Conservation (phyloP, 2,329 filamentous ascomycete species). For the Penicillium brasilianum region DNA sequence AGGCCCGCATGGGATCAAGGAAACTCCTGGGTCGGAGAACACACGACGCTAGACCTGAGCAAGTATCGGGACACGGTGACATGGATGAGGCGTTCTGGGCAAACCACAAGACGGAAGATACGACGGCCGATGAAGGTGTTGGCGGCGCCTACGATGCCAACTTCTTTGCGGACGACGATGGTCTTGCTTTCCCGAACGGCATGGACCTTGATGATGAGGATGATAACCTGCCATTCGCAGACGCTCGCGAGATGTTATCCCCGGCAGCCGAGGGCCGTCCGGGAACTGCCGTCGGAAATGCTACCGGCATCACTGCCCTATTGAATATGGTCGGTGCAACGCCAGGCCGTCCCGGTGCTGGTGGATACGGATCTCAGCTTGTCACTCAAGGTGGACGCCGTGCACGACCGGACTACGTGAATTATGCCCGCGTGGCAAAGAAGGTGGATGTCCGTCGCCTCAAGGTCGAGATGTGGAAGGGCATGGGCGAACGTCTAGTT, state of each 20-base stretch:
- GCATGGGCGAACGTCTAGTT: slow-evolving; percentile 58
- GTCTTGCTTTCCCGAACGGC: slow-evolving; percentile 53
- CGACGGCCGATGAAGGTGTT: slow-evolving; percentile 60
- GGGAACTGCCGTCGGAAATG: slow-evolving; percentile 38
- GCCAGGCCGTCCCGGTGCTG: slow-evolving; percentile 48
- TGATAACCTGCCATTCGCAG: slow-evolving; percentile 54
- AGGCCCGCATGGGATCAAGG: slow-evolving; percentile 76
- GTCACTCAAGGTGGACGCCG: slow-evolving; percentile 64
- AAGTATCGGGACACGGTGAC: slow-evolving; percentile 70
- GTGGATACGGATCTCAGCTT: slow-evolving; percentile 66
- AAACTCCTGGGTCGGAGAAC: slow-evolving; percentile 58
- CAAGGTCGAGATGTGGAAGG: slow-evolving; percentile 70
- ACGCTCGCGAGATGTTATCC: slow-evolving; percentile 55
- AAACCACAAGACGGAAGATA: slow-evolving; percentile 62
- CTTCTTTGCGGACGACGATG: slow-evolving; percentile 83
- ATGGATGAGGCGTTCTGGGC: slow-evolving; percentile 98
- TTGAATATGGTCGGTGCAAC: slow-evolving; percentile 48
- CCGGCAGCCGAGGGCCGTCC: slow-evolving; percentile 44
- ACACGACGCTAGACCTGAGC: slow-evolving; percentile 49
- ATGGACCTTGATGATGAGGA: slow-evolving; percentile 54
- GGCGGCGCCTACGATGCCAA: slow-evolving; percentile 91
- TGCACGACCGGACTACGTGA: slow-evolving; percentile 67
- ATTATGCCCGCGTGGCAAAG: slow-evolving; percentile 69
- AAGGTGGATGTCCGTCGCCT: slow-evolving; percentile 68
- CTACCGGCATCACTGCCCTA: slow-evolving; percentile 46